Percentiles rank a stretch among this genome's conserved stretches.
Conservation (phyloP, 2,329 filamentous ascomycete species). For the Penicillium sp. region DNA sequence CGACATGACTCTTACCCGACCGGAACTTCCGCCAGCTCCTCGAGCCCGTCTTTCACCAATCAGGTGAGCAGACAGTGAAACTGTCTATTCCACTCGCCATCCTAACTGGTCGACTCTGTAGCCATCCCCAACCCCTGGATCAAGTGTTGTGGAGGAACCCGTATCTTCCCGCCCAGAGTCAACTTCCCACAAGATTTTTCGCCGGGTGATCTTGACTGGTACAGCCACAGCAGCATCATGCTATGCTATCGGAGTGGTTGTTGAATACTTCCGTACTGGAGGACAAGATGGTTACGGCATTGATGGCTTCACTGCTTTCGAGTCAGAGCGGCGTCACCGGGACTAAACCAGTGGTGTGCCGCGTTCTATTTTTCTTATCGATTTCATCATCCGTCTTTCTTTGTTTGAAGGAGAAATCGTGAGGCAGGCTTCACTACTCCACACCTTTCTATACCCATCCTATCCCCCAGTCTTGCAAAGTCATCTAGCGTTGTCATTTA, state of each 20-base stretch:
- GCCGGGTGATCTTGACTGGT: conserved; percentile 38
- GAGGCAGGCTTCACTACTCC: conserved; percentile 3
- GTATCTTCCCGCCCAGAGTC: conserved; percentile 8
- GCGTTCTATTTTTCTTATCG: background rate
- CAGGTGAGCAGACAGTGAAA: conserved; percentile 26
- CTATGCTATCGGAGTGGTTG: conserved; percentile 43
- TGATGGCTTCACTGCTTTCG: conserved; percentile 41
- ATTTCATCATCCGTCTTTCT: background rate
- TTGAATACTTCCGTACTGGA: conserved; percentile 45
- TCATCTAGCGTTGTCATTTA: background rate
- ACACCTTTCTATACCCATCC: conserved; percentile 7
- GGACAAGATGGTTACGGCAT: conserved; percentile 39
- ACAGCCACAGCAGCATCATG: conserved; percentile 38
- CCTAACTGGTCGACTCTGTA: conserved; percentile 29
- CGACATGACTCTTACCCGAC: conserved; percentile 10
- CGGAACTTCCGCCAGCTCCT: background rate
- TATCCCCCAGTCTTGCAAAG: background rate
- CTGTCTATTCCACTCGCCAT: conserved; percentile 18
- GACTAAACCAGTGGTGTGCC: conserved; percentile 5
- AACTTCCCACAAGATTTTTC: conserved; percentile 22
- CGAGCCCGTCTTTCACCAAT: conserved; percentile 10
- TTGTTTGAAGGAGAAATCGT: background rate
- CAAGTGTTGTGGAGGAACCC: background rate
- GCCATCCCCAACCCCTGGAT: conserved; percentile 4
- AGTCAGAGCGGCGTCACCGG: conserved; percentile 34